Conservation (phyloP, 225 moss, liverwort and hornwort species). For the Marchantia polymorpha region DNA sequence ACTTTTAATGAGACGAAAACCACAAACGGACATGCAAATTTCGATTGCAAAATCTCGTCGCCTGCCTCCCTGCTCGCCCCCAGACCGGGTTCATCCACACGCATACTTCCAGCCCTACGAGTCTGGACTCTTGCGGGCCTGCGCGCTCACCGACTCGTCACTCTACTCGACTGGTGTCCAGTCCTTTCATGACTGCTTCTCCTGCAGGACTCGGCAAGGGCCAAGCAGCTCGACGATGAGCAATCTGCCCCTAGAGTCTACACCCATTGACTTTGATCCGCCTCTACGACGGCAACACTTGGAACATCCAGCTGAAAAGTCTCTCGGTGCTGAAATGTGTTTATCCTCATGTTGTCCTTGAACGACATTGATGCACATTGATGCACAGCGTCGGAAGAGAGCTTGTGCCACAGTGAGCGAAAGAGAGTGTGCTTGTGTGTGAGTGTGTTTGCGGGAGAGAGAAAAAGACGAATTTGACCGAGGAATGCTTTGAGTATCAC, state of each 20-base stretch:
- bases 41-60: neutral
- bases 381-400: neutral
- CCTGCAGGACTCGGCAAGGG: neutral
- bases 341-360: neutral
- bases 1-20: neutral
- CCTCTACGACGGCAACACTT: neutral
- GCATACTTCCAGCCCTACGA: neutral
- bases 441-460: no score
- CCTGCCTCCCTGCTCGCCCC: neutral
- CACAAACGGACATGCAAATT: neutral
- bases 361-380: neutral
- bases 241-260: neutral
- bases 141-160: neutral
- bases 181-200: neutral
- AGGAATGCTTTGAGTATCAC: slow-evolving; percentile 2
- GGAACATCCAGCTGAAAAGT: neutral
- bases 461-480: no score
- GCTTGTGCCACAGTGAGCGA: neutral
- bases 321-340: neutral
- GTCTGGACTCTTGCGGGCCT: neutral
- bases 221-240: neutral
- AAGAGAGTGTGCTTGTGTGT: no score
- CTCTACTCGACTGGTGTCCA: neutral
- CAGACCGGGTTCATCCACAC: neutral
- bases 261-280: neutral